Percentiles rank a stretch among this genome's conserved stretches.
Conservation (phyloP, 164 flowering plant genomes). For the Magnolia changhungtana region DNA sequence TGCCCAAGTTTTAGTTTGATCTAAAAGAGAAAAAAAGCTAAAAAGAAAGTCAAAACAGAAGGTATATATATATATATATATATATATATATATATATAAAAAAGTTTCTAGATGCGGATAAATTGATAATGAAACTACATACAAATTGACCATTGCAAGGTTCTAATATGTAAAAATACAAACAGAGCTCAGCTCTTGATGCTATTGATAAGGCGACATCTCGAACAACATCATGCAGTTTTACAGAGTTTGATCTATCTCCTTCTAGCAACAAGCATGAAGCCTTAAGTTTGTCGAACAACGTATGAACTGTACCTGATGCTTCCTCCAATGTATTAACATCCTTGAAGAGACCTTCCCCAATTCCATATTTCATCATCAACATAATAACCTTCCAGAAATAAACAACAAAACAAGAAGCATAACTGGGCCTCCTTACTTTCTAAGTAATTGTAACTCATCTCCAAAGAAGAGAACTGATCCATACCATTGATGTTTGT, state of each 20-base stretch:
- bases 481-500: conserved; percentile 10
- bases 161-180: too few relatives aligned
- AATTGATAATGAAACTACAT: too few relatives aligned
- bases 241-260: background rate
- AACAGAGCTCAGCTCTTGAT: background rate
- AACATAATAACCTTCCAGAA: conserved; percentile 10
- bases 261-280: conserved; percentile 18
- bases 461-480: conserved; percentile 7
- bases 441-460: conserved; percentile 19
- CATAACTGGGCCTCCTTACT: conserved; percentile 13
- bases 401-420: conserved; percentile 22
- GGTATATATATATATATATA: too few relatives aligned
- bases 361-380: conserved; percentile 4
- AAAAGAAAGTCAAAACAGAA: too few relatives aligned
- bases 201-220: conserved; percentile 13
- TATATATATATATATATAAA: too few relatives aligned
- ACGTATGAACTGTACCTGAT: background rate
- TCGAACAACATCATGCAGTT: conserved; percentile 20
- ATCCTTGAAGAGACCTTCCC: conserved; percentile 3
- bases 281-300: conserved; percentile 9
- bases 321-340: conserved; percentile 13
- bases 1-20: too few relatives aligned
- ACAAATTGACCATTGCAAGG: too few relatives aligned
- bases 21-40: too few relatives aligned
- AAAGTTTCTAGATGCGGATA: too few relatives aligned